Evolutionary conservation across 225 moss, liverwort and hornwort genomes (phyloP).

Genomic region (Sphagnum tenellum): DNA sequence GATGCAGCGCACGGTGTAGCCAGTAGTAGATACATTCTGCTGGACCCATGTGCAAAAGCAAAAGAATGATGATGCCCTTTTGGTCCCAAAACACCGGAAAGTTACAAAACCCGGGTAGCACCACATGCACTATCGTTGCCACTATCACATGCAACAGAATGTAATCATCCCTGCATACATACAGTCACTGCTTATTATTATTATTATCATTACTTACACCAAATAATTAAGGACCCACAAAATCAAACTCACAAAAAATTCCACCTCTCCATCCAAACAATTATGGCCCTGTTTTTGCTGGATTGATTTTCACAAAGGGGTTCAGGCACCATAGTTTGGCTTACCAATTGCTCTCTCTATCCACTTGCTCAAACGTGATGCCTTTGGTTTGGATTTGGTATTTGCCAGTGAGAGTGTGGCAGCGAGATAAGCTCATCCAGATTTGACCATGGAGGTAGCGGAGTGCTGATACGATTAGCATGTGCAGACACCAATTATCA

Average conservation of each 20-base stretch:
- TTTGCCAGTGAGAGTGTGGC: constrained; percentile 47
- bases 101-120: constrained; percentile 55
- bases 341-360: constrained; percentile 67
- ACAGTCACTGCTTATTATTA: too few relatives aligned
- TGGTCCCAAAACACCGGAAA: constrained; percentile 59
- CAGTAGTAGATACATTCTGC: constrained; percentile 83
- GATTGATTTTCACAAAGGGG: too few relatives aligned
- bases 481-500: constrained; percentile 87
- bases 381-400: constrained; percentile 59
- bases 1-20: constrained; percentile 88
- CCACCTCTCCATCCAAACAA: too few relatives aligned
- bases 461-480: constrained; percentile 33
- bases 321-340: neutral
- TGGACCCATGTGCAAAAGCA: constrained; percentile 74
- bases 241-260: too few relatives aligned
- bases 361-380: constrained; percentile 71
- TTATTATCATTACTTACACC: too few relatives aligned
- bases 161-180: constrained; percentile 67
- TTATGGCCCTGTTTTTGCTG: too few relatives aligned
- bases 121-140: constrained; percentile 54
- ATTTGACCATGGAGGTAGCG: constrained; percentile 48
- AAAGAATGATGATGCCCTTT: constrained; percentile 44
- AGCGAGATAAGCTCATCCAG: constrained; percentile 68
- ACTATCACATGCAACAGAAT: constrained; percentile 53
- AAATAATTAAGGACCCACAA: too few relatives aligned